A percentile compares a stretch with the other conserved stretches of the same genome.
Evolutionary conservation across 148 eudicot genomes (phyloP).

Genomic region (Vaccinium darrowii): DNA sequence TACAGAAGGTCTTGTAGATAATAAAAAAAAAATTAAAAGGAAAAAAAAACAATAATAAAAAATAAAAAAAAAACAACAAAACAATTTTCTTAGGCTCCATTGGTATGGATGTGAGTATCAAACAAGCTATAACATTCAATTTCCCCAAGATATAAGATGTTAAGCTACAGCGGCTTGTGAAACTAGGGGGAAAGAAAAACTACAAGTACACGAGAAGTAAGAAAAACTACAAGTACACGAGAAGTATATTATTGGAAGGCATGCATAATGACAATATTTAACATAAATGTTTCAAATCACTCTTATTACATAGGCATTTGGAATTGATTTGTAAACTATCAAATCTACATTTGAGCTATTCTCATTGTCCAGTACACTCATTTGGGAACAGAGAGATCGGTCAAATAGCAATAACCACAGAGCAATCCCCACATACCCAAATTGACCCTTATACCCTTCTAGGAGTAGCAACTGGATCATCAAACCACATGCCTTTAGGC

Average conservation of each 20-base stretch:
- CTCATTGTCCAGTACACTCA: neutral
- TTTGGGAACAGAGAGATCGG: neutral
- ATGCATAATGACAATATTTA: neutral
- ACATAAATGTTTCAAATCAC: neutral
- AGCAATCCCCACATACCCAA: neutral
- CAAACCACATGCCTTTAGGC: neutral
- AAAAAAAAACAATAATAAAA: no score
- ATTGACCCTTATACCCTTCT: neutral
- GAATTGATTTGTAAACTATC: neutral
- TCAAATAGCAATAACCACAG: neutral
- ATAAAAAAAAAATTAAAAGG: neutral
- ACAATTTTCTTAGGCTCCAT: neutral
- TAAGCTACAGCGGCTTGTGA: neutral
- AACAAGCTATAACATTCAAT: neutral
- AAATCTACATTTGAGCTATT: neutral
- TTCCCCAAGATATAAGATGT: neutral
- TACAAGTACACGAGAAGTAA: no score
- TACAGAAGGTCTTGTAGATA: neutral
- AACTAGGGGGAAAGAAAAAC: neutral
- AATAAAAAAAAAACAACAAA: no score
- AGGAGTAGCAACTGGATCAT: conserved; percentile 1
- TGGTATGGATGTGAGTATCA: neutral
- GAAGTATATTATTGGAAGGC: no score
- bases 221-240: no score
- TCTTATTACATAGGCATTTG: neutral